Percentiles rank a stretch among this genome's conserved stretches.
Evolutionary conservation across 768 basidiomycete species (phyloP).

Genomic region (Rhodosporidiobolus odoratus): DNA sequence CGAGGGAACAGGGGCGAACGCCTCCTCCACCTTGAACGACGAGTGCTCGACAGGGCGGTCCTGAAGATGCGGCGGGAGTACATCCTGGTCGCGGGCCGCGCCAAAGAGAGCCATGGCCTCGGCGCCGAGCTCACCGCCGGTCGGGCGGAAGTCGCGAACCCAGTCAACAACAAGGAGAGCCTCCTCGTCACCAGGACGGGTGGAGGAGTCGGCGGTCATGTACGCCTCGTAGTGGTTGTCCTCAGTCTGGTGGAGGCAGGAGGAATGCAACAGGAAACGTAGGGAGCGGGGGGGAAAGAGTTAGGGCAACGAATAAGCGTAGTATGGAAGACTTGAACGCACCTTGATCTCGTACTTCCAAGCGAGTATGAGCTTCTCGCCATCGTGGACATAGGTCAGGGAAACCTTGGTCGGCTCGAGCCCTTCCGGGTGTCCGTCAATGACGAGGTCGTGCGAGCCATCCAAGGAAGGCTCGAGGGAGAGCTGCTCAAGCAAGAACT

Average conservation of each 20-base stretch:
- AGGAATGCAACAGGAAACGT: neutral
- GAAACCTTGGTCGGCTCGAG: slow-evolving; percentile 74
- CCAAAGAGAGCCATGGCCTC: slow-evolving; percentile 18
- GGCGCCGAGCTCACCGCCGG: slow-evolving; percentile 41
- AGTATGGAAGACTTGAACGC: neutral
- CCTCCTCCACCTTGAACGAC: neutral
- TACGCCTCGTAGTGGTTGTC: slow-evolving; percentile 95
- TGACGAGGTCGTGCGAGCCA: slow-evolving; percentile 53
- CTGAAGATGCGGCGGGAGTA: neutral
- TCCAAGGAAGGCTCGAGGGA: slow-evolving; percentile 47
- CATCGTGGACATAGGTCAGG: slow-evolving; percentile 76
- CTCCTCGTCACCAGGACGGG: slow-evolving; percentile 31
- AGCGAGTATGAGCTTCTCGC: slow-evolving; percentile 64
- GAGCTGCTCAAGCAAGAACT: slow-evolving; percentile 47
- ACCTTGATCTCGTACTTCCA: slow-evolving; percentile 77
- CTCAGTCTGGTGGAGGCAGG: slow-evolving; percentile 59
- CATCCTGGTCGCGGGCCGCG: neutral
- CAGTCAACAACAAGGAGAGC: slow-evolving; percentile 81
- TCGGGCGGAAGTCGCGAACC: slow-evolving; percentile 65
- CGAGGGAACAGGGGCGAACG: slow-evolving; percentile 42
- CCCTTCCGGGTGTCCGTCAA: slow-evolving; percentile 66
- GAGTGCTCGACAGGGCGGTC: neutral
- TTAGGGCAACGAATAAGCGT: neutral
- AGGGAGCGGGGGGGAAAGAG: neutral
- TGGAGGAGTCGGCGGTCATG: slow-evolving; percentile 71